phyloP scores from a whole-genome alignment of 2,329 filamentous ascomycete genomes.

The Neocucurbitaria cava region DNA sequence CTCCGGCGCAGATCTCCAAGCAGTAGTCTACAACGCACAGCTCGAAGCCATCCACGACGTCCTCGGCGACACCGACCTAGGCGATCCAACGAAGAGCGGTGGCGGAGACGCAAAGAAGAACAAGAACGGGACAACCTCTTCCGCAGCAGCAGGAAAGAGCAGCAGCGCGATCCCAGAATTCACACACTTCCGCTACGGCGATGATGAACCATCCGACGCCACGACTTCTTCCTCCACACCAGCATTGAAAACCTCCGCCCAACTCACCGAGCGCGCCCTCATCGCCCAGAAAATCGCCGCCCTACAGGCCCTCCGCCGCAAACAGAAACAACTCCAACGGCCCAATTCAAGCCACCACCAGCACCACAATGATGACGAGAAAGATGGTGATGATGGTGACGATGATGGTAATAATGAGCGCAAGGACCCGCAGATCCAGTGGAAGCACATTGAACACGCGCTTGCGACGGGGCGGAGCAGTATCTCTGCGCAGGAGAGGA shows the following conservation, averaged over 20 bases:
- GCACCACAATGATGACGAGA: slow-evolving; percentile 23
- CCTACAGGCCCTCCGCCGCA: slow-evolving; percentile 74
- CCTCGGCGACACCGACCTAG: slow-evolving; percentile 65
- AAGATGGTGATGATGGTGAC: slow-evolving; percentile 46
- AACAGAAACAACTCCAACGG: slow-evolving; percentile 59
- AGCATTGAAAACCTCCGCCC: slow-evolving; percentile 51
- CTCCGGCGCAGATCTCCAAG: slow-evolving; percentile 92
- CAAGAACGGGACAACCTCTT: slow-evolving; percentile 34
- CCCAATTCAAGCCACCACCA: slow-evolving; percentile 22
- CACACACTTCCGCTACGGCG: slow-evolving; percentile 82
- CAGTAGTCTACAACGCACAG: slow-evolving; percentile 94
- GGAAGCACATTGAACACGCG: slow-evolving; percentile 82
- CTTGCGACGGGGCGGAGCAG: slow-evolving; percentile 80
- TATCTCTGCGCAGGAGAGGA: slow-evolving; percentile 79
- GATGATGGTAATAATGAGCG: slow-evolving; percentile 48
- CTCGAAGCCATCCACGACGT: slow-evolving; percentile 96
- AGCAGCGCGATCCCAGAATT: slow-evolving; percentile 44
- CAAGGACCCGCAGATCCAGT: slow-evolving; percentile 80
- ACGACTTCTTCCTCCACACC: slow-evolving; percentile 30
- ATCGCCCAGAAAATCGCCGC: slow-evolving; percentile 83
- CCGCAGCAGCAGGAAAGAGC: slow-evolving; percentile 14
- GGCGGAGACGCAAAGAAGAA: slow-evolving; percentile 42
- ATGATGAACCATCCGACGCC: slow-evolving; percentile 55
- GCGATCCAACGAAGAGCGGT: slow-evolving; percentile 36
- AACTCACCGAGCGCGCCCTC: slow-evolving; percentile 77